Base-by-base conservation (phyloP, 1,284 basidiomycete species). In the Leccinum pallidistipes region DNA sequence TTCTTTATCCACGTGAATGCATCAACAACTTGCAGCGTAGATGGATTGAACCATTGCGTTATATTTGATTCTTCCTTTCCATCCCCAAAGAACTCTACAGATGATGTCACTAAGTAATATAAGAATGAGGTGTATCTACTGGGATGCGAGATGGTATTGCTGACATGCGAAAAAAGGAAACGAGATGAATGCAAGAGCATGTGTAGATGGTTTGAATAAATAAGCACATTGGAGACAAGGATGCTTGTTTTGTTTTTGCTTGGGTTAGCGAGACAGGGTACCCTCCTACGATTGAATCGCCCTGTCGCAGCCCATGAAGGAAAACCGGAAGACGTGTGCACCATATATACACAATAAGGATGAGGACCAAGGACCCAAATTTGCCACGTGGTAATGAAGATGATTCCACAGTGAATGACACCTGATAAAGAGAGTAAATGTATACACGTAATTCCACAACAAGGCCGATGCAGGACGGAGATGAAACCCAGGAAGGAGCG, bases 391-490 rank as follows among this genome's bases (percentile, higher is more conserved):
- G 34, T 6, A 47, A 43, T 10, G 6, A 62, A 63, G 50, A 18
- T 29, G 53, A 57, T 58, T 47, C 45, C 45, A 47, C 45, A 24
- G 60, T 55, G 32, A 63, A 68, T 55, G 61, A 58, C 59, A 59
- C 61, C 57, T 58, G 53, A 64, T 40, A 36, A 55, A 58, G 60
- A 43, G 62, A 52, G 55, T 18, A 67, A 61, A 59, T 70, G 71
- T 75, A 58, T 74, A 72, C 74, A 74, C 64, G 61, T 75, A 72
- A 64, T 72, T 68, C 73, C 73, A 72, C 71, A 72, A 75, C 71
- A 72, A 49, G 52, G 64, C 64, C 56, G 72, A 66, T 64, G 59
- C 67, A 55, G 71, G 71, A 57, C 21, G 18, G 56, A 63, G 59
- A 62, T 36, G 55, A 58, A 63, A 53, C 18, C 61, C 53, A 40